A percentile compares a stretch with the other conserved stretches of the same genome.
Conservation (phyloP, 169 alveolate genomes). For the Eimeria zaria region DNA sequence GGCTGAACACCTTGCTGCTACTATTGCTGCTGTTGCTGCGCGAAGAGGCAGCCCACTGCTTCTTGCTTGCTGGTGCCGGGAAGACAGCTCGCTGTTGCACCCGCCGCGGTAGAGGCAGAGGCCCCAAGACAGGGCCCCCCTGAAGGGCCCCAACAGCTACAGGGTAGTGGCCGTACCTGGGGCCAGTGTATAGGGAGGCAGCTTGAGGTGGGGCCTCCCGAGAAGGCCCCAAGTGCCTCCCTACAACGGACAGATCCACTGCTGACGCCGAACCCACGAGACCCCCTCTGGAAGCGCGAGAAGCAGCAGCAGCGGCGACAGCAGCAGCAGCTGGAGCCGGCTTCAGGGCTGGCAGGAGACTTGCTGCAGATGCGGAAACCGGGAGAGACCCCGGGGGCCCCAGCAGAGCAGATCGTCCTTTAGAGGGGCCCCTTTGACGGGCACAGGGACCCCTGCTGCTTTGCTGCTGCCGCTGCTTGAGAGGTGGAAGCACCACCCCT, state of each 20-base stretch:
- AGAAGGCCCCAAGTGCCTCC: conserved; percentile 57
- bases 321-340: conserved; percentile 49
- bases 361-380: conserved; percentile 52
- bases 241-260: conserved; percentile 60
- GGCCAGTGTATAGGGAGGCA: conserved; percentile 15
- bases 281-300: conserved; percentile 36
- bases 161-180: conserved; percentile 16
- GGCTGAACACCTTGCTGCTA: conserved; percentile 65
- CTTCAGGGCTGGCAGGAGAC: conserved; percentile 70
- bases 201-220: conserved; percentile 26
- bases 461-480: conserved; percentile 66
- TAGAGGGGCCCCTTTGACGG: conserved; percentile 52
- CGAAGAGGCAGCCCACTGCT: conserved; percentile 34
- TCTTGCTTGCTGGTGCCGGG: not conserved
- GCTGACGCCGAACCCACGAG: conserved; percentile 73
- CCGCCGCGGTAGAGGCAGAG: conserved; percentile 54
- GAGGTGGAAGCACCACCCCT: conserved; percentile 71
- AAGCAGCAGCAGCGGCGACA: conserved; percentile 28
- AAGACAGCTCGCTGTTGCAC: conserved; percentile 37
- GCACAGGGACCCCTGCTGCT: conserved; percentile 57
- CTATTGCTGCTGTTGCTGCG: conserved; percentile 67
- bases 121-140: conserved; percentile 64
- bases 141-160: conserved; percentile 15
- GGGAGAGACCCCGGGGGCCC: conserved; percentile 17
- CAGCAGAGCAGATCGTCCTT: not conserved